phyloP scores from a whole-genome alignment of 1,284 basidiomycete species.

The Ustilago loliicola region DNA sequence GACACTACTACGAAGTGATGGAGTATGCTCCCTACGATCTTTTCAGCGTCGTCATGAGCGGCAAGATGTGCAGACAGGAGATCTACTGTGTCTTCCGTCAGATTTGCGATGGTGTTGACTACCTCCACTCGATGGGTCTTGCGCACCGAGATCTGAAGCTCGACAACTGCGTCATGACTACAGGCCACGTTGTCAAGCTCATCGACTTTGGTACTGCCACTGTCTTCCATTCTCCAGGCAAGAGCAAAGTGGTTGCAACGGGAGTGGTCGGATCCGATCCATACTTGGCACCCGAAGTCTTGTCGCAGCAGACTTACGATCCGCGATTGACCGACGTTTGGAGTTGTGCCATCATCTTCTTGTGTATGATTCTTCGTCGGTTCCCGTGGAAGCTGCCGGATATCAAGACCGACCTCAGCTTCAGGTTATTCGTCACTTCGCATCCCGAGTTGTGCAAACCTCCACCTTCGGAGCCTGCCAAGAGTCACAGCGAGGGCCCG shows the following conservation, averaged over 20 bases:
- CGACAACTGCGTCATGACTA: conserved; percentile 99
- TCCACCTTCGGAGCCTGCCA: conserved; percentile 27
- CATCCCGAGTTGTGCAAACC: conserved; percentile 83
- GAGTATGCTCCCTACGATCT: conserved; percentile 98
- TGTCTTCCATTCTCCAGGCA: conserved; percentile 96
- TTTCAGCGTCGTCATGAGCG: conserved; percentile 99
- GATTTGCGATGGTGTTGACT: conserved; percentile 97
- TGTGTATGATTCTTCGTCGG: conserved; percentile 96
- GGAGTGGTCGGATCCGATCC: conserved; percentile 98
- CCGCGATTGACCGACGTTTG: conserved; percentile 98
- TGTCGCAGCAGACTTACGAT: conserved; percentile 84
- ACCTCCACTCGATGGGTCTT: conserved; percentile 95
- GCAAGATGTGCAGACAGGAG: conserved; percentile 96
- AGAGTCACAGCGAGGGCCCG: conserved; percentile 25
- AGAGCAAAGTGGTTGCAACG: conserved; percentile 75
- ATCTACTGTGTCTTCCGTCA: conserved; percentile 99
- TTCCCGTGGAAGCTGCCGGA: conserved; percentile 99
- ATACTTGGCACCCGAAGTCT: conserved; percentile 97
- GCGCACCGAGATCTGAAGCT: conserved; percentile 99
- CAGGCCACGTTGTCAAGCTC: conserved; percentile 92
- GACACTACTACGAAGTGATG: conserved; percentile 89
- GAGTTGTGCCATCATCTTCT: conserved; percentile 98
- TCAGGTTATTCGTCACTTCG: conserved; percentile 89
- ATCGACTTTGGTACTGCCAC: conserved; percentile 99
- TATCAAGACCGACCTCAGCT: conserved; percentile 90